These are phyloP conservation scores for Hibiscus syriacus DNA, from an alignment of 345 rosid species.

Conservation along the genomic window DNA sequence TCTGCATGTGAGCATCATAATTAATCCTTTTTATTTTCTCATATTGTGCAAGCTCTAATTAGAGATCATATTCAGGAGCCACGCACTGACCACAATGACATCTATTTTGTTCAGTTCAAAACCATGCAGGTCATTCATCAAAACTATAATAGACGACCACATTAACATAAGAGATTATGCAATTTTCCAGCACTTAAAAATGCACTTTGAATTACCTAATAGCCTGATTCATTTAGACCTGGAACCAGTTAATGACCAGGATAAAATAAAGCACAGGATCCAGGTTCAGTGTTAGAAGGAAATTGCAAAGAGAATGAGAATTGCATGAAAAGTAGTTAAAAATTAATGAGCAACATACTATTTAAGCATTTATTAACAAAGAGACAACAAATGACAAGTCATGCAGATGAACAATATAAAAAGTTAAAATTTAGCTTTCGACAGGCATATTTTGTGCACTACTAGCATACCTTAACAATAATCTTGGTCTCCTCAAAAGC, in stretches of 20 bases:
- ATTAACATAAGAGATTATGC: neutral
- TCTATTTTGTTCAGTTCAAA: conserved; percentile 1
- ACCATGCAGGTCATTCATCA: neutral
- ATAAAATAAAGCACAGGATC: neutral
- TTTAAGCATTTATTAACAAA: neutral
- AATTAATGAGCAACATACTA: neutral
- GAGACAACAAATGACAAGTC: neutral
- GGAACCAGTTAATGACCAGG: neutral
- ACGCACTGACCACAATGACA: neutral
- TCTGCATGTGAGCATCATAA: conserved; percentile 35
- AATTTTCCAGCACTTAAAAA: neutral
- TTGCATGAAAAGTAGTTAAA: neutral
- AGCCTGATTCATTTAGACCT: neutral
- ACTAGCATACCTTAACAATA: conserved; percentile 56
- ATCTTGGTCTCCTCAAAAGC: conserved; percentile 74
- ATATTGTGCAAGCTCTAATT: neutral
- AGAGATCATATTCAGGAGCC: neutral
- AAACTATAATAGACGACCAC: neutral
- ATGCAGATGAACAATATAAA: conserved; percentile 2
- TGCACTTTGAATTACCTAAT: conserved; percentile 1
- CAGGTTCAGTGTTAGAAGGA: neutral
- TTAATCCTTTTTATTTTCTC: neutral
- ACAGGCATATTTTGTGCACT: neutral
- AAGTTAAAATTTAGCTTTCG: neutral
- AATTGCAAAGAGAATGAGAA: neutral